Conservation (phyloP, 305 asterid genomes). For the Solanum hybrid region DNA sequence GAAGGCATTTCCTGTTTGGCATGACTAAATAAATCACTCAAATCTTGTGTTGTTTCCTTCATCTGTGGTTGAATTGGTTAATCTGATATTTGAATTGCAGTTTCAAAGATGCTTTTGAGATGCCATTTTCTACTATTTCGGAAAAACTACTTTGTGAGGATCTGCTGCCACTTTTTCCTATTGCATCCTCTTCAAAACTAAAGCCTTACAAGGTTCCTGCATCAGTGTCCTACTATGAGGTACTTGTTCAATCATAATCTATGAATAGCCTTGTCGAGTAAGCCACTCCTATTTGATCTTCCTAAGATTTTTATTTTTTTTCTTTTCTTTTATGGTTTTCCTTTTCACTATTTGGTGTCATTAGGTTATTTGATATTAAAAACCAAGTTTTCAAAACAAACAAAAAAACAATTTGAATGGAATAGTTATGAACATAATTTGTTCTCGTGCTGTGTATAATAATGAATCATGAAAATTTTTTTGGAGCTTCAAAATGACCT, state of each 20-base stretch:
- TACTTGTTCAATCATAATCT: conserved; percentile 10
- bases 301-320: not conserved
- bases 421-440: not conserved
- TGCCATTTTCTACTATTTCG: conserved; percentile 82
- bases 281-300: not conserved
- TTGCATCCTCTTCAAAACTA: conserved; percentile 29
- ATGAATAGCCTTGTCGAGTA: not conserved
- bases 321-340: not conserved
- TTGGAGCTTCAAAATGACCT: not conserved
- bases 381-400: not conserved
- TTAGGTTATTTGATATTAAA: not conserved
- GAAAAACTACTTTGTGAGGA: conserved; percentile 62
- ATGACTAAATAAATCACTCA: not conserved
- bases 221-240: conserved; percentile 82
- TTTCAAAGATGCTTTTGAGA: conserved; percentile 80
- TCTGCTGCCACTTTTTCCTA: conserved; percentile 80
- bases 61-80: conserved; percentile 14
- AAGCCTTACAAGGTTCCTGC: conserved; percentile 35
- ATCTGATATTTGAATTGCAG: conserved; percentile 34
- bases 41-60: not conserved
- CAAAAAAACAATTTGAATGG: not conserved
- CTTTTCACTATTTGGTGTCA: not conserved
- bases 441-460: not conserved
- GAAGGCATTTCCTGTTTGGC: not conserved
- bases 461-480: not conserved